Conservation (phyloP, 2,329 filamentous ascomycete genomes). For the Colletotrichum salicis region DNA sequence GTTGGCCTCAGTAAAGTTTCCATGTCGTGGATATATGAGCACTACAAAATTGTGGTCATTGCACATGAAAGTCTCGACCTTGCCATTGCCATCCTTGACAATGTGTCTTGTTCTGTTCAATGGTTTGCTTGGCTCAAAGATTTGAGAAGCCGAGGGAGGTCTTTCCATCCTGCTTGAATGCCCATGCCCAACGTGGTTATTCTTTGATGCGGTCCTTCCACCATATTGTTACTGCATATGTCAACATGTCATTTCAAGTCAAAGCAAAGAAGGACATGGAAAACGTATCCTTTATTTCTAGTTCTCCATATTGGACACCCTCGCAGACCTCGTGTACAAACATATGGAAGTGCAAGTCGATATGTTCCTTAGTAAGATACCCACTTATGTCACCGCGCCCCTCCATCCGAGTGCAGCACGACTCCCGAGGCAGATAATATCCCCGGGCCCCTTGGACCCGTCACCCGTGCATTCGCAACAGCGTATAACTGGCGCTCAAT, state of each 20-base stretch:
- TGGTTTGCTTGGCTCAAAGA: neutral
- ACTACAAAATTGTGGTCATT: neutral
- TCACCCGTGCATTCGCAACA: neutral
- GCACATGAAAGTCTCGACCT: neutral
- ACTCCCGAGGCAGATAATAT: neutral
- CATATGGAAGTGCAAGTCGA: too few relatives aligned
- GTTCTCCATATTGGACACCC: neutral
- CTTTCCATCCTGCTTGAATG: neutral
- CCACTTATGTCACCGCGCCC: neutral
- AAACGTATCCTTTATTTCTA: neutral
- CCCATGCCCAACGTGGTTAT: neutral
- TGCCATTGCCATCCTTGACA: neutral
- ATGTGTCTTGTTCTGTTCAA: too few relatives aligned
- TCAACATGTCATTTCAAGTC: neutral
- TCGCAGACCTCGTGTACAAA: neutral
- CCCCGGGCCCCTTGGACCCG: neutral
- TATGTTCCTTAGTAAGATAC: neutral
- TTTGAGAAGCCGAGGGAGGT: neutral
- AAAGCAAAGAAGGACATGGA: neutral
- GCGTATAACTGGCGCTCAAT: neutral
- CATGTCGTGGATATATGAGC: neutral
- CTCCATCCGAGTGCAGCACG: neutral
- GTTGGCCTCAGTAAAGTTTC: neutral
- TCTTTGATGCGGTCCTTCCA: neutral
- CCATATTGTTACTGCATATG: neutral